phyloP scores from a whole-genome alignment of 78 protist species.

The slime mould (Dictyostelium discoideum) region DNA sequence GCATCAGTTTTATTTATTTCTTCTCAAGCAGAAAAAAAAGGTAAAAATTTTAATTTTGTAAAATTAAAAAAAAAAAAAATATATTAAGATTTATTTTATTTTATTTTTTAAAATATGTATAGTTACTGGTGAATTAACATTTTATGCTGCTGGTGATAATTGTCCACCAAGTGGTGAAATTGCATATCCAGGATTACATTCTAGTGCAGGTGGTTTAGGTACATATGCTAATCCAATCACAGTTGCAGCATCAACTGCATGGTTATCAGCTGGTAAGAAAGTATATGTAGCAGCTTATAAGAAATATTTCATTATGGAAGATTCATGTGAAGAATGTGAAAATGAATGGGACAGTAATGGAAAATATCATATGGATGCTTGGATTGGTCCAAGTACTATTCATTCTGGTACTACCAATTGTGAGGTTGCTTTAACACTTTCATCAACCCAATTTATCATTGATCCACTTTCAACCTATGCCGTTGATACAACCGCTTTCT shows the following conservation, averaged over 20 bases:
- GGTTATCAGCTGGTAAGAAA: neutral
- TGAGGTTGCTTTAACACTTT: neutral
- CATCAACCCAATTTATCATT: neutral
- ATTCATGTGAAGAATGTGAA: constrained; percentile 16
- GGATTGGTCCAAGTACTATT: constrained; percentile 11
- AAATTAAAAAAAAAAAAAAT: too few relatives aligned
- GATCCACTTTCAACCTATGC: neutral
- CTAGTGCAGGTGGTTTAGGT: neutral
- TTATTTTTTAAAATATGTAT: too few relatives aligned
- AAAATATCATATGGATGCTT: neutral
- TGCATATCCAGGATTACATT: neutral
- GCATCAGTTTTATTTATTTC: neutral
- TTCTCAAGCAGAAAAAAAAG: neutral
- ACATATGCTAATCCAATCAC: neutral
- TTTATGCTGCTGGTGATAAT: constrained; percentile 18
- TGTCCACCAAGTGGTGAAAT: constrained; percentile 17
- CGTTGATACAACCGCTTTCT: neutral
- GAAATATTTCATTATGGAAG: constrained; percentile 11
- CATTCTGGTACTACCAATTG: neutral
- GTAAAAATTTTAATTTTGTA: neutral
- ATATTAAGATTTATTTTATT: too few relatives aligned
- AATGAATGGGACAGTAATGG: neutral
- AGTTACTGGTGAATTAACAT: neutral
- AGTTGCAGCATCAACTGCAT: neutral
- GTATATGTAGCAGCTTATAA: neutral